Base-by-base conservation (phyloP, 2,329 filamentous ascomycete species). In the Aspergillus texensis region DNA sequence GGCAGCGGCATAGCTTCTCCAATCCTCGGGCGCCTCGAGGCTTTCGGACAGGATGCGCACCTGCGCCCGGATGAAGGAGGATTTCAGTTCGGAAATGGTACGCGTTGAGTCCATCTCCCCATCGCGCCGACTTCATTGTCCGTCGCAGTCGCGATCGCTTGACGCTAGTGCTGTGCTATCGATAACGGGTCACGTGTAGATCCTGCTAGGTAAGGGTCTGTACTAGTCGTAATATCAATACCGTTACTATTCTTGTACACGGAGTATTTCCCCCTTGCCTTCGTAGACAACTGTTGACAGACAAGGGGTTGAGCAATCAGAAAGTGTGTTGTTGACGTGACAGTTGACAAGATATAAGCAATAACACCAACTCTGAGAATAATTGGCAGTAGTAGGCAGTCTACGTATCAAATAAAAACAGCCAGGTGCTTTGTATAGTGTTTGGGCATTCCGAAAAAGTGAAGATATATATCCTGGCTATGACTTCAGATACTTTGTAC, bases 61-160 rank as follows among this genome's bases (percentile, higher is more conserved):
- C 64, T 85, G 83, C 11, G 76, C 74, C 61, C 82, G 77, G 21
- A 86, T 75, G 56, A 87, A 87, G 16, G 78, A 70, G 6, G 81
- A 78, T 66, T 87, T 87, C 45, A 83, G 70, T 63, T 84, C 81
- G 24, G 81, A 75, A 53, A 86, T 79, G 1, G 83, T 85, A 60
- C 72, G 72, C 61, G 72, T 70, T 45, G 74, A 74, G 61, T 79
- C 78, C 79, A 81, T 81, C 34, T 55, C 68, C 58, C 62, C 67
- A 70, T 68, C 61, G 63, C 60, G 65, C 66, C 62, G 30, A 41
- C 56, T n/a, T 50, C 46, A 45, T 55, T 21, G 45, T 41, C 26
- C n/a, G 26, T 39, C 30, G 32, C 34, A 39, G 32, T 41, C 32
- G 52, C 32, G 32, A 39, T 24, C n/a, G n/a, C 11, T 39, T 55